Evolutionary conservation across 2,329 filamentous ascomycete genomes (phyloP), one percentile per base, ranked within the genome.

Genomic region (Blumeria hordei): DNA sequence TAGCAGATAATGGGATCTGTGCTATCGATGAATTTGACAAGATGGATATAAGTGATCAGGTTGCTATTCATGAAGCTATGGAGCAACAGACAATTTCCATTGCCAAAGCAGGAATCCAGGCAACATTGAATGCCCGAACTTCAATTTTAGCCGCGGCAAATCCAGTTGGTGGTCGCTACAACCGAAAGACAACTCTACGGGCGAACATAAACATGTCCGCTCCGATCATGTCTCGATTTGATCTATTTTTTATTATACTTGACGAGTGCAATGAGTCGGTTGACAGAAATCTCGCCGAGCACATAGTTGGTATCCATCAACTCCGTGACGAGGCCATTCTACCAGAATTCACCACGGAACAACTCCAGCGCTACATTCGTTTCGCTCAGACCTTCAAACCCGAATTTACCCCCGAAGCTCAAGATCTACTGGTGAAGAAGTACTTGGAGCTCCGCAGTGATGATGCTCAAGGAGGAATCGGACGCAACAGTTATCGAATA

Each of bases 51-150:
- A 80, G 73, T 54, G 92, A 98, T 67, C 92, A 98, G 70, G 92
- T 98, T 55, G 92, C 92, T 60, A 98, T 98, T 64, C 92, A 98
- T 76, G 92, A 98, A 78, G 92, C 92, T 57, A 98, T 98, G 92
- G 92, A 98, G 77, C 92, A 98, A 72, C 92, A 98, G 70, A 98
- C 92, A 5, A 98, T 98, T 60, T 95, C 88, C 8, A 98, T 98
- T 64, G 90, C 92, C 57, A 98, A 98, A 70, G 92, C 92, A 5
- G 92, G 92, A 64, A 98, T 98, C 57, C 92, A 98, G 67, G 93
- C 92, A 3, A 98, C 92, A 0, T 77, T 98, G 49, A 98, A 98
- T 65, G 92, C 92, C 2, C 80, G 92, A 55, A 95, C 92, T 0
- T 92, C 84, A 50, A 96, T 98, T 63, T 81, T 98, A 14, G 92